Percentiles rank a stretch among this genome's conserved stretches.
These are phyloP conservation scores for Fusarium austroafricanum DNA, from an alignment of 2,329 filamentous ascomycete genomes.

Conservation along the genomic window DNA sequence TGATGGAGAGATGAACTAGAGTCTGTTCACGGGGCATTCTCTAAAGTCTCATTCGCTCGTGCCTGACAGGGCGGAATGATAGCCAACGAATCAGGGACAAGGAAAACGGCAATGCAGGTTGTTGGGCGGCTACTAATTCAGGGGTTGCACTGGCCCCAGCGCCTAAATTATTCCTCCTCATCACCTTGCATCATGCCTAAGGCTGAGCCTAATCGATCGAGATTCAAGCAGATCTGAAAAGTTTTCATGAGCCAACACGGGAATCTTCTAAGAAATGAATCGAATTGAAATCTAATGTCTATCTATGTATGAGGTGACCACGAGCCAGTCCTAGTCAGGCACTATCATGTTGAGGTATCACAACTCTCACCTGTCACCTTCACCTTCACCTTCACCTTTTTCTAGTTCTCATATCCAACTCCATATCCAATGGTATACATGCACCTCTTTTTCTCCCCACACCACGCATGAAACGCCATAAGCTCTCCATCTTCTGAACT, in stretches of 20 bases:
- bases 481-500: constrained; percentile 48
- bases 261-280: background rate
- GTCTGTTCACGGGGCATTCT: constrained; percentile 18
- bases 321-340: constrained; percentile 1
- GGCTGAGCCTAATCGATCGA: background rate
- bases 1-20: constrained; percentile 5
- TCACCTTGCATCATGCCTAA: background rate
- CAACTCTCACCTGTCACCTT: constrained; percentile 4
- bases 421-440: constrained; percentile 51
- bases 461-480: constrained; percentile 54
- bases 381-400: background rate
- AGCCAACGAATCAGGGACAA: constrained; percentile 18
- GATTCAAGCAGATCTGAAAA: background rate
- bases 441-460: constrained; percentile 48
- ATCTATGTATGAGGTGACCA: background rate
- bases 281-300: background rate
- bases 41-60: constrained; percentile 9
- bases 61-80: constrained; percentile 7
- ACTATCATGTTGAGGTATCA: background rate
- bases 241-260: background rate
- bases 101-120: background rate
- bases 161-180: constrained; percentile 8
- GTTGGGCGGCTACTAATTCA: constrained; percentile 16
- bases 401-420: constrained; percentile 6
- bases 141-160: constrained; percentile 18